Evolutionary conservation across 2,329 filamentous ascomycete genomes (phyloP), one percentile per base, ranked within the genome.

Genomic region (Talaromyces rugulosus): DNA sequence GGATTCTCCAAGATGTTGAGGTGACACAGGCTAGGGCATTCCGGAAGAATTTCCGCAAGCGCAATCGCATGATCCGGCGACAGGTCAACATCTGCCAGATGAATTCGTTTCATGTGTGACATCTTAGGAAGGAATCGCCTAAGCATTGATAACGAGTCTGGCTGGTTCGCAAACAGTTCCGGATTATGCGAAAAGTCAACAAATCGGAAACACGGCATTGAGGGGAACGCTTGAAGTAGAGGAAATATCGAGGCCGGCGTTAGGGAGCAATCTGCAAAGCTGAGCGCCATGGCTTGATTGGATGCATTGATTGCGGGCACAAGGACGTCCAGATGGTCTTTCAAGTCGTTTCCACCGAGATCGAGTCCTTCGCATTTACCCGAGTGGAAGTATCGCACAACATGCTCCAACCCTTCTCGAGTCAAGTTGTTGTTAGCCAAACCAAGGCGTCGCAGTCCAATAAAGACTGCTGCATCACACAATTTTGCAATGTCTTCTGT

Each of bases 181-280:
- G 84, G 89, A 68, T 98, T 98, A 70, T 96, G 92, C 5, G 92
- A 96, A 40, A 99, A 81, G 73, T 98, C 95, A 63, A 99, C 86
- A 72, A 97, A 97, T 23, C 90, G 87, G 71, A 97, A 89, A 65
- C 89, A 85, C 2, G 83, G 82, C 61, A 97, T 79, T 66, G 83
- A 86, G 30, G 84, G 82, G 59, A 98, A 77, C 6, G 86, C 86
- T 4, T 92, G 91, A 57, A 98, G 83, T 12, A 98, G 81, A 59
- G 86, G 85, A 74, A 85, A 89, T 27, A 98, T 80, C 11, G 89
- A 87, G 0, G 85, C 81, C 0, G 92, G 88, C 4, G 84, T 86
- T 60, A 99, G 80, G 62, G 91, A 91, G 77, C 93, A 97, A 68
- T 92, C 89, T 1, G 92, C 91, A 64, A 99, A 77, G 73, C 92